Conservation (phyloP, 495 filamentous ascomycete genomes). For the Penicillium lividum region DNA sequence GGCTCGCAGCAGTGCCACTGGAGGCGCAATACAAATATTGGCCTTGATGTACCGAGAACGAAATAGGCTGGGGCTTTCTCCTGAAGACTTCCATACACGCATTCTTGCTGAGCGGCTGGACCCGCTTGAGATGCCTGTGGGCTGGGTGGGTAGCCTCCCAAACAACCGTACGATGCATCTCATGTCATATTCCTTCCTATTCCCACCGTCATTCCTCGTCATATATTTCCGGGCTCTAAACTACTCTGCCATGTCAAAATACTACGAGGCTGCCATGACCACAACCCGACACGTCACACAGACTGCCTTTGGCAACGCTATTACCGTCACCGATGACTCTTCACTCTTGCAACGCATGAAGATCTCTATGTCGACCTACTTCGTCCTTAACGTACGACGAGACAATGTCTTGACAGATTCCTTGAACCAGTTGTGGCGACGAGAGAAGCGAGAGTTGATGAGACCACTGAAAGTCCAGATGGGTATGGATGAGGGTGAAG, state of each 20-base stretch:
- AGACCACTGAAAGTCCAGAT: slow-evolving; percentile 86
- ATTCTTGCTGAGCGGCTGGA: slow-evolving; percentile 79
- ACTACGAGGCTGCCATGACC: slow-evolving; percentile 69
- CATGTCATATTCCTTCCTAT: slow-evolving; percentile 79
- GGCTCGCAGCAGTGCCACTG: slow-evolving; percentile 62
- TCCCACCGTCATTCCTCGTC: slow-evolving; percentile 68
- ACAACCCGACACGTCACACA: slow-evolving; percentile 60
- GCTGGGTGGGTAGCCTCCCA: slow-evolving; percentile 60
- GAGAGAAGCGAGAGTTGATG: slow-evolving; percentile 78
- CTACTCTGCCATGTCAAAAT: slow-evolving; percentile 74
- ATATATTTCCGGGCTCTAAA: slow-evolving; percentile 91
- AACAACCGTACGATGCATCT: slow-evolving; percentile 71
- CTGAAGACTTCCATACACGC: slow-evolving; percentile 70
- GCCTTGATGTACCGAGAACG: slow-evolving; percentile 69
- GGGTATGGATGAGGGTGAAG: slow-evolving; percentile 76
- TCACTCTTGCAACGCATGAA: slow-evolving; percentile 62
- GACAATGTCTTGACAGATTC: slow-evolving; percentile 72
- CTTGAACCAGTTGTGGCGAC: slow-evolving; percentile 83
- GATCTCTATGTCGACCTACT: slow-evolving; percentile 65
- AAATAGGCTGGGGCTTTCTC: slow-evolving; percentile 60
- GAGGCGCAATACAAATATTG: slow-evolving; percentile 73
- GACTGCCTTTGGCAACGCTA: slow-evolving; percentile 49
- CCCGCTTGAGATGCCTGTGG: slow-evolving; percentile 68
- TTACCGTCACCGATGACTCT: slow-evolving; percentile 43
- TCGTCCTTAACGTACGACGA: slow-evolving; percentile 75